Evolutionary conservation across 2,329 filamentous ascomycete species (phyloP).

Genomic region (Purpureocillium takamizusanense): DNA sequence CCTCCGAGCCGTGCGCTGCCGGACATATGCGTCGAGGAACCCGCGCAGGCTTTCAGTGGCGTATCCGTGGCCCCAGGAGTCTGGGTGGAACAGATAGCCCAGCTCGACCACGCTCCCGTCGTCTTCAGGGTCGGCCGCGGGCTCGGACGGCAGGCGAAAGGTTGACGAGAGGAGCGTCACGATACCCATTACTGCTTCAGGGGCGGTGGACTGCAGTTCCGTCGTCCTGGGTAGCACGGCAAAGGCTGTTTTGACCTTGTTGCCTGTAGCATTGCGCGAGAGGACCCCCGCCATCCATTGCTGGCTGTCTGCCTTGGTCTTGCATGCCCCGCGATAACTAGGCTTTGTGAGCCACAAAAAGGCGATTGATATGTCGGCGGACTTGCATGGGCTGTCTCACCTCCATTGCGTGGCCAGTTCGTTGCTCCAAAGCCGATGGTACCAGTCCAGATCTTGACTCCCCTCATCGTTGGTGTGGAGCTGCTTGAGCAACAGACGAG

Average conservation of each 20-base stretch:
- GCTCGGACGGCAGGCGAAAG: not conserved
- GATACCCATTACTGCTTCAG: not conserved
- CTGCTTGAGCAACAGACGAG: not conserved
- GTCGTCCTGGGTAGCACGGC: not conserved
- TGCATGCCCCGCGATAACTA: not conserved
- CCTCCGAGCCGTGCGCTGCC: not conserved
- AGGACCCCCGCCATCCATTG: not conserved
- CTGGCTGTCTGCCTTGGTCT: not conserved
- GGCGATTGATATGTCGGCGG: too few relatives aligned
- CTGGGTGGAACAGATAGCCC: not conserved
- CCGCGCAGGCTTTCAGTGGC: not conserved
- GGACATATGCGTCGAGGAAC: not conserved
- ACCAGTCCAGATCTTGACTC: not conserved
- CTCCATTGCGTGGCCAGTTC: not conserved
- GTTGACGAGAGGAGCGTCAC: not conserved
- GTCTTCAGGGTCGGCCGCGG: not conserved
- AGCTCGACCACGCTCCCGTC: not conserved
- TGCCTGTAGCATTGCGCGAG: not conserved
- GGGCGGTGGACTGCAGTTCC: not conserved
- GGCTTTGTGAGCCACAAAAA: not conserved
- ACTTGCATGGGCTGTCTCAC: not conserved
- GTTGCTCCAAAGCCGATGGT: not conserved
- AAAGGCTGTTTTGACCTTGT: not conserved
- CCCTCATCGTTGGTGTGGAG: not conserved
- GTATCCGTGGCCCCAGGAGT: not conserved